Conservation (phyloP, 257 asterid species). For the Linaria vulgaris region DNA sequence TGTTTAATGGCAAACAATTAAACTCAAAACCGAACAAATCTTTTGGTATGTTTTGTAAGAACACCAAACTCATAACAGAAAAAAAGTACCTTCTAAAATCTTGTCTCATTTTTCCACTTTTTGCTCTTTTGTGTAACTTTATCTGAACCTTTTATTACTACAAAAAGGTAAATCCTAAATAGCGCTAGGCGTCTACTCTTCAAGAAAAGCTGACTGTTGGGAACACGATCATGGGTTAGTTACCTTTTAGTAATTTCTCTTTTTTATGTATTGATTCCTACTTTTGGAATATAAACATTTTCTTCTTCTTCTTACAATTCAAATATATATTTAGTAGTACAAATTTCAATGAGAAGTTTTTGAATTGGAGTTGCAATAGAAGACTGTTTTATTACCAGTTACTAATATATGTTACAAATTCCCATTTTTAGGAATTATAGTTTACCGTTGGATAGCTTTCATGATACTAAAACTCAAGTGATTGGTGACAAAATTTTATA, state of each 20-base stretch:
- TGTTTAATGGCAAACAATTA: constrained; percentile 26
- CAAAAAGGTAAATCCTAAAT: constrained; percentile 20
- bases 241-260: not conserved
- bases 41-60: constrained; percentile 26
- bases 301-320: no score
- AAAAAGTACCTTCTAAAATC: constrained; percentile 39
- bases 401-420: no score
- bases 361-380: no score
- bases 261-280: not conserved
- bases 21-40: constrained; percentile 23
- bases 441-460: no score
- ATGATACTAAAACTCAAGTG: no score
- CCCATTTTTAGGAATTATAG: no score
- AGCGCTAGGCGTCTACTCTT: constrained; percentile 14
- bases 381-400: no score
- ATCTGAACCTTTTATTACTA: not conserved
- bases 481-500: no score
- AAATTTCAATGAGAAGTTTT: not conserved
- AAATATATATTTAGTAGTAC: not conserved
- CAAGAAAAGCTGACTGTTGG: constrained; percentile 27
- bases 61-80: no score
- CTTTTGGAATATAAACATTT: not conserved
- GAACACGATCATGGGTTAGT: constrained; percentile 41
- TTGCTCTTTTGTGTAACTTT: constrained; percentile 12
- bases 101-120: constrained; percentile 33